Evolutionary conservation across 306 rosid species (phyloP), one percentile per base, ranked within the genome.

Genomic region (Nissolia schottii): DNA sequence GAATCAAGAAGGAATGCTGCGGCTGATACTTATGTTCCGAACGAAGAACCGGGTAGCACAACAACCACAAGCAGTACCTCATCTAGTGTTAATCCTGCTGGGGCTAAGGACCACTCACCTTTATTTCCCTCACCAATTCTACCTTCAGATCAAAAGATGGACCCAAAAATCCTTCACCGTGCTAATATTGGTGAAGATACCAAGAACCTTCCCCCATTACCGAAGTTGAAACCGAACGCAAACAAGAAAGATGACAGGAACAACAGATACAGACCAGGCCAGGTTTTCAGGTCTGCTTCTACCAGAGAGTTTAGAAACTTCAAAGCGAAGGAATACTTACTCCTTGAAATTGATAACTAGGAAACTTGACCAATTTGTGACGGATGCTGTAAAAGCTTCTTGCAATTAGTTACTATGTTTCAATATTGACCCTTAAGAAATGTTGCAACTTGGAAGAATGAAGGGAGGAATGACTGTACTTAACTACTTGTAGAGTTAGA

Each of bases 261-360:
- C 2, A 45, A n/a, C 83, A 56, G 64, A 31, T 73, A 78, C 81
- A 77, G 53, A 74, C 58, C 80, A 27, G 75, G 70, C 48, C 86
- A 60, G 28, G 62, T 81, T 64, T 79, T 71, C 66, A 90, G 89
- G 88, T 90, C 92, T 38, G 62, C 81, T 70, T 86, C 96, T 68
- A 81, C 89, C 7, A 81, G 93, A 89, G 97, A 90, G 69, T 85
- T 81, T 56, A 85, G 86, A 82, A 78, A 58, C 66, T 45, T 59
- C 19, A 61, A 46, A 70, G 27, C 16, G 28, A 78, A 79, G 53
- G 73, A 83, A 59, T 81, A 45, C 37, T 63, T 89, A 29, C 61
- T 76, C 29, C 76, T 75, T 34, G 82, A 78, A 12, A 50, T 67
- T 78, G 79, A 80, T 73, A 43, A 77, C 32, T 74, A 80, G 79